phyloP scores from a whole-genome alignment of 2,329 filamentous ascomycete species.

The Verticillium nonalfalfae region DNA sequence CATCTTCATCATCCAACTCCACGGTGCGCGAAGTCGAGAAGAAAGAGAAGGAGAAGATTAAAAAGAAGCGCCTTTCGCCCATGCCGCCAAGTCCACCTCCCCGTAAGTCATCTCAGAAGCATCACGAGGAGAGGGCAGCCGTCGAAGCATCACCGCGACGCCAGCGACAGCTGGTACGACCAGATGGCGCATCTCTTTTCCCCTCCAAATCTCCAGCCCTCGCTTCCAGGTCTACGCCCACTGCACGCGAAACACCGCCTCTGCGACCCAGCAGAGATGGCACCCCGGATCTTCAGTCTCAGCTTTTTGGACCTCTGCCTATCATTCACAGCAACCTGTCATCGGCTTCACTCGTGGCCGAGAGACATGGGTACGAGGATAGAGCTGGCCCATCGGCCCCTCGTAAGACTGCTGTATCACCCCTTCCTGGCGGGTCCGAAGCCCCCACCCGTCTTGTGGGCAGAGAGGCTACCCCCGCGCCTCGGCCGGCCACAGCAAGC shows the following conservation, averaged over 20 bases:
- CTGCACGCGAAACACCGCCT: slow-evolving; percentile 37
- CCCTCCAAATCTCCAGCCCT: slow-evolving; percentile 15
- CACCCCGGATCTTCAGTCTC: slow-evolving; percentile 54
- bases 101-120: slow-evolving; percentile 55
- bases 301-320: slow-evolving; percentile 43
- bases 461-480: slow-evolving; percentile 27
- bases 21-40: slow-evolving; percentile 52
- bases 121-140: slow-evolving; percentile 21
- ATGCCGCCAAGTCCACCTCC: slow-evolving; percentile 55
- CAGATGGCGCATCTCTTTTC: background rate
- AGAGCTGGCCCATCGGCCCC: slow-evolving; percentile 17
- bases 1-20: slow-evolving; percentile 67
- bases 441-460: background rate
- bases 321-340: slow-evolving; percentile 59
- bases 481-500: slow-evolving; percentile 10
- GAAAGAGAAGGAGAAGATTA: slow-evolving; percentile 23
- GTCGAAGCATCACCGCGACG: slow-evolving; percentile 4
- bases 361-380: slow-evolving; percentile 38
- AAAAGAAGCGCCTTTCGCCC: slow-evolving; percentile 37
- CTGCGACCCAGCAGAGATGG: slow-evolving; percentile 63
- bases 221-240: background rate
- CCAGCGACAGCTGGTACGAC: background rate
- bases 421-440: slow-evolving; percentile 16
- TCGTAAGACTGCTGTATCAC: slow-evolving; percentile 19
- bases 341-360: slow-evolving; percentile 36